phyloP scores from a whole-genome alignment of 805 yeast species.

The Saturnispora sekii region DNA sequence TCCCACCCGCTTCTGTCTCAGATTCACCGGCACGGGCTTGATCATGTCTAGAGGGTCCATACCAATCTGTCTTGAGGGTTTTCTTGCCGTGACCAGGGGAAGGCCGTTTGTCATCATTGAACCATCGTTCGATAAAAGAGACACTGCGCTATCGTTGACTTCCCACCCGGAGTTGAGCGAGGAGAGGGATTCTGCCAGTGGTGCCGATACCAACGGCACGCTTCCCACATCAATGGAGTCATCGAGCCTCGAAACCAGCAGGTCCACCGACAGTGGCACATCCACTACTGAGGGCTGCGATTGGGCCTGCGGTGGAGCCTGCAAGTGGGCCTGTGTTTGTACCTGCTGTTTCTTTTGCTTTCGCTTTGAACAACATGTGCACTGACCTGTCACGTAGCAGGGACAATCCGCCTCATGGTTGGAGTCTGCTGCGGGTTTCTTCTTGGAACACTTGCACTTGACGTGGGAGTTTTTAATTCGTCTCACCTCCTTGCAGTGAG shows the following conservation, averaged over 20 bases:
- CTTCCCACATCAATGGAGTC: too few relatives aligned
- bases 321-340: too few relatives aligned
- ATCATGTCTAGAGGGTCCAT: conserved; percentile 20
- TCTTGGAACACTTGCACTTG: conserved; percentile 60
- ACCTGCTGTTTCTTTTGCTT: conserved; percentile 11
- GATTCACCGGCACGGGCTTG: conserved; percentile 11
- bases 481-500: conserved; percentile 72
- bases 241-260: too few relatives aligned
- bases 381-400: conserved; percentile 25
- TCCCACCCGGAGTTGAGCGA: neutral
- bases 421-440: conserved; percentile 22
- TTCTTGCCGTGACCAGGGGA: conserved; percentile 12
- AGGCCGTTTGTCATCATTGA: too few relatives aligned
- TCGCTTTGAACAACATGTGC: conserved; percentile 25
- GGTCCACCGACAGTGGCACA: too few relatives aligned
- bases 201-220: neutral
- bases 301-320: too few relatives aligned
- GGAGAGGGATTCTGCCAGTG: neutral
- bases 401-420: conserved; percentile 25
- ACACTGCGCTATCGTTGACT: conserved; percentile 18
- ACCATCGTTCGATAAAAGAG: conserved; percentile 14
- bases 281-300: too few relatives aligned
- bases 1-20: conserved; percentile 22
- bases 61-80: conserved; percentile 22
- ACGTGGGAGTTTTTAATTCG: conserved; percentile 58